Base-by-base conservation (phyloP, 2,329 filamentous ascomycete genomes). In the Magnaporthiopsis rhizophila region DNA sequence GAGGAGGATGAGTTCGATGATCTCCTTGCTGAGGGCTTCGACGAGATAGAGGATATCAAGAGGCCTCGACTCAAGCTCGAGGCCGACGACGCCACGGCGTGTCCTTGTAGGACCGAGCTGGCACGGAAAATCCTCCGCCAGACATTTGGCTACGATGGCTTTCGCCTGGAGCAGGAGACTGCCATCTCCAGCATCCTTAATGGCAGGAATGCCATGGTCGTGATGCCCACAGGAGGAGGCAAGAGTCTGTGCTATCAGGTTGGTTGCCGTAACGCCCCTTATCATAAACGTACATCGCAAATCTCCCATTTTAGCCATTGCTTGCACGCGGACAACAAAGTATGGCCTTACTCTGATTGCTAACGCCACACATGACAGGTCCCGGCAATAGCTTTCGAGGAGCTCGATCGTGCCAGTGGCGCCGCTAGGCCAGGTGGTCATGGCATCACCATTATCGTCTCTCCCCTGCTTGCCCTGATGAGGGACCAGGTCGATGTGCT, bases 401-500 rank as follows among this genome's bases (percentile, higher is more conserved):
- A 78, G 61, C 68, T 80, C 13, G 81, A 83, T 45, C 65, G 69
- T 1, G 64, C 68, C 21, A 71, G 66, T 5, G 72, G 71, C 1
- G 67, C 67, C 2, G 68, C 72, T 58, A 68, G 68, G 0, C 62
- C 70, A 0, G 71, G 71, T 2, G 75, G 77, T 24, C 71, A 75
- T 13, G 85, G 82, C 7, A 36, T 97, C 68, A 97, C 93, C 0
- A 88, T 98, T 65, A 93, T 97, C 50, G 84, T 98, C 56, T 97
- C 92, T 38, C 94, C 93, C 4, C 81, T 97, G 50, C 81, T 97
- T 58, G 93, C 92, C 68, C 81, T 97, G 64, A 97, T 97, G 90
- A 92, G 93, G 76, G 97, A 98, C 72, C 94, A 98, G 81, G 91
- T 98, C 58, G 88, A 90, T 68, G 86, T 91, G 28, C 82, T 97